Evolutionary conservation across 2,329 filamentous ascomycete genomes (phyloP), one percentile per base, ranked within the genome.

Genomic region (Elsinoe batatas): DNA sequence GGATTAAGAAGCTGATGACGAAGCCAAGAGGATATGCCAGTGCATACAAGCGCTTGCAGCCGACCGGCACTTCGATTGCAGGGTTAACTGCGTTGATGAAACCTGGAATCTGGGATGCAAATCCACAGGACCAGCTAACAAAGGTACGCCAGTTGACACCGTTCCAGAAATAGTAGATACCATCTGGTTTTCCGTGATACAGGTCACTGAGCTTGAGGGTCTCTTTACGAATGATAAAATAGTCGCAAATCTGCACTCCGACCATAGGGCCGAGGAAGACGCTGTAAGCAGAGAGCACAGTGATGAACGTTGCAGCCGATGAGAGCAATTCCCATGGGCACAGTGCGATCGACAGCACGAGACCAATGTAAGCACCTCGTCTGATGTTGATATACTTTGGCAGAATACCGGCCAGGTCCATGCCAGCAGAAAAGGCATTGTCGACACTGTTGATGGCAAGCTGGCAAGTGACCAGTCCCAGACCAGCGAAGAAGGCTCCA

Each of bases 351-450:
- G 69, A 71, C 5, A 78, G 65, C 2, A 77, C 59, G 0, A 73
- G 68, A 3, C 71, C 74, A 38, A 81, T 66, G 57, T 76, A 76
- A 2, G 72, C 72, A 1, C 79, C 80, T 1, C 79, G 73, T 3
- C 78, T 68, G 57, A 81, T 81, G 63, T 79, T 80, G 65, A 82
- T 74, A 58, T 75, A 80, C 38, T 69, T 71, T 0, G 78, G 77
- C 57, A 74, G 74, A 0, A 80, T 64, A 1, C 73, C 76, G 0
- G 78, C 73, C 49, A 81, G 67, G 61, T 82, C 80, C 70, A 82
- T 79, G 5, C 79, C 79, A 2, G 72, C 71, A 0, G 73, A 73
- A 59, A 78, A 71, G 1, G 72, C 71, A 60, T 80, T 80, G 53
- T 74, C 68, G 37, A 76, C 69, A 8, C 70, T 67, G 58, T 66